A percentile compares a stretch with the other conserved stretches of the same genome.
phyloP scores from a whole-genome alignment of 768 basidiomycete species.

The Heimioporus sp. region DNA sequence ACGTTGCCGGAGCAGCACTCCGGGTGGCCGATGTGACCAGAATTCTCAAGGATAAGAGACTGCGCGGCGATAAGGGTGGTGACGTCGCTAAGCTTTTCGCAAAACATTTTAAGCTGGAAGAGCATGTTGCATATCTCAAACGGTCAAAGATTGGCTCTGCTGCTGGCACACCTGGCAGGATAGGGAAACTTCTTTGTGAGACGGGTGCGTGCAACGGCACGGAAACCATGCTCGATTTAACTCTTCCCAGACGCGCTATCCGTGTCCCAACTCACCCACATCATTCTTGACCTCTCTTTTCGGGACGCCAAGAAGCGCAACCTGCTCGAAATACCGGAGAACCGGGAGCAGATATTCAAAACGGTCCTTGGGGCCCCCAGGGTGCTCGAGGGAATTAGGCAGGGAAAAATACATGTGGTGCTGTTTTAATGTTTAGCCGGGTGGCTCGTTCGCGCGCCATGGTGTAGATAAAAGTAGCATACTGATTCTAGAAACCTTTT shows the following conservation, averaged over 20 bases:
- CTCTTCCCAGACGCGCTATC: conserved; percentile 59
- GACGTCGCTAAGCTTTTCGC: conserved; percentile 96
- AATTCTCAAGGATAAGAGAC: conserved; percentile 61
- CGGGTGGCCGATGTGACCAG: conserved; percentile 88
- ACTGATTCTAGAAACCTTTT: conserved; percentile 70
- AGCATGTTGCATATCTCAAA: conserved; percentile 81
- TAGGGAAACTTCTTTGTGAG: conserved; percentile 81
- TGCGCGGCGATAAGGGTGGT: conserved; percentile 80
- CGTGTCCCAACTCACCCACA: conserved; percentile 75
- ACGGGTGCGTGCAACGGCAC: conserved; percentile 46
- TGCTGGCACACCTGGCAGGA: conserved; percentile 87
- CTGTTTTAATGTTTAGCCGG: conserved; percentile 51
- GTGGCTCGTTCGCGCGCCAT: no score
- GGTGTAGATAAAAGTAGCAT: no score
- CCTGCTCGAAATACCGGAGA: conserved; percentile 82
- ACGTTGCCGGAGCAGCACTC: conserved; percentile 85
- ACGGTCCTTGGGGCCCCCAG: conserved; percentile 62
- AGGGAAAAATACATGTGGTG: conserved; percentile 78
- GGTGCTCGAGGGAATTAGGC: conserved; percentile 59
- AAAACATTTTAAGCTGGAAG: conserved; percentile 87
- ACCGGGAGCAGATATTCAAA: conserved; percentile 77
- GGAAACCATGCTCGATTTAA: conserved; percentile 3
- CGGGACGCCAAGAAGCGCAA: conserved; percentile 74
- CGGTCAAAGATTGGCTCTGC: conserved; percentile 86
- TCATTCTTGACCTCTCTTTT: conserved; percentile 75